Conservation (phyloP, 2,329 filamentous ascomycete genomes). For the Ophiocordyceps sinensis region DNA sequence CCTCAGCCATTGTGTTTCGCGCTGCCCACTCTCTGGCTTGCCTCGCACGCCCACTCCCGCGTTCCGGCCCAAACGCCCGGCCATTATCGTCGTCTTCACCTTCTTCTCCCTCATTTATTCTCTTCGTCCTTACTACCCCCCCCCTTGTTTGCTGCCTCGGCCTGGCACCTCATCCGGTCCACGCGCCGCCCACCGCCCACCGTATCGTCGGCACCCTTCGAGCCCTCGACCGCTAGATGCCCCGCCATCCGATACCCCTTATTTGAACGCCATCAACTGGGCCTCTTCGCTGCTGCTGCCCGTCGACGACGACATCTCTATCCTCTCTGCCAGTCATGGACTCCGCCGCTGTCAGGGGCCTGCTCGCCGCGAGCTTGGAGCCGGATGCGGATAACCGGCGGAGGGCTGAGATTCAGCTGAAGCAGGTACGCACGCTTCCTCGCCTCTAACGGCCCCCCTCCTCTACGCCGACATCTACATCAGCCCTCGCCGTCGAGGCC, state of each 20-base stretch:
- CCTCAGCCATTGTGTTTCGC: neutral
- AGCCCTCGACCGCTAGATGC: constrained; percentile 1
- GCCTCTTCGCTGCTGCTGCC: neutral
- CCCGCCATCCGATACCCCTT: constrained; percentile 2
- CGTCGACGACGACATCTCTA: neutral
- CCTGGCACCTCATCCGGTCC: neutral
- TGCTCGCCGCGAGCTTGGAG: constrained; percentile 64
- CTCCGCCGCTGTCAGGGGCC: constrained; percentile 57
- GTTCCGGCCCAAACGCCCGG: neutral
- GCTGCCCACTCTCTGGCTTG: neutral
- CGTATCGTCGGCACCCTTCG: neutral
- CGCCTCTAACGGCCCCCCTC: neutral
- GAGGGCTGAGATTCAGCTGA: constrained; percentile 67
- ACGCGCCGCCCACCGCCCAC: neutral
- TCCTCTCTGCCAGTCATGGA: constrained; percentile 40
- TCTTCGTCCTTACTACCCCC: neutral
- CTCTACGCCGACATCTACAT: neutral
- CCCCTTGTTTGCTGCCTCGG: neutral
- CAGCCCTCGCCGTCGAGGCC: neutral
- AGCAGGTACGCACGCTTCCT: constrained; percentile 48
- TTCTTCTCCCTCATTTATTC: neutral
- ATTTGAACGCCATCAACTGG: constrained; percentile 2
- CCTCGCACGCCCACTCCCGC: neutral
- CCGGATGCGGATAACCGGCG: constrained; percentile 60
- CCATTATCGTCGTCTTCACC: neutral